A percentile compares a stretch with the other conserved stretches of the same genome.
These are phyloP conservation scores for Penicillium hordei DNA, from an alignment of 2,329 filamentous ascomycete species.

Conservation along the genomic window DNA sequence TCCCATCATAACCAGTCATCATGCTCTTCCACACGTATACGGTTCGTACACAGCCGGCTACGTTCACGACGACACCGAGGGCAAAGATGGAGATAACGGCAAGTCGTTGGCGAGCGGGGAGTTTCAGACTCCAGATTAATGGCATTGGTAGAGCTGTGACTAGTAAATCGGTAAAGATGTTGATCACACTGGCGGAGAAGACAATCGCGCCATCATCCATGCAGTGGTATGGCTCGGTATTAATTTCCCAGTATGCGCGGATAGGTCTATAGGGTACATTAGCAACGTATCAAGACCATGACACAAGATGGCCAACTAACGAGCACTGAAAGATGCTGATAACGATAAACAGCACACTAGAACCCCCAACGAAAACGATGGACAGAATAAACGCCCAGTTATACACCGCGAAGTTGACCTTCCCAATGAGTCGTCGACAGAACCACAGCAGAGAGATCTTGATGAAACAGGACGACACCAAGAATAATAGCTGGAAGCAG, in stretches of 20 bases:
- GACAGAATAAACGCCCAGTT: conserved; percentile 26
- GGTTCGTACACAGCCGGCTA: conserved; percentile 37
- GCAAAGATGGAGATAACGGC: conserved; percentile 42
- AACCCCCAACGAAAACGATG: conserved; percentile 35
- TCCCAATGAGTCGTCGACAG: conserved; percentile 36
- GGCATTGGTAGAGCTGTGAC: conserved; percentile 42
- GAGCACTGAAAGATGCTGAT: conserved; percentile 43
- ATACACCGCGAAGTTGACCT: conserved; percentile 28
- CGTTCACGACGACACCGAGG: conserved; percentile 38
- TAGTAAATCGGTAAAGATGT: conserved; percentile 40
- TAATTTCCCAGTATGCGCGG: conserved; percentile 35
- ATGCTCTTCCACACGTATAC: conserved; percentile 38
- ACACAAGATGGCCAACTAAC: conserved; percentile 29
- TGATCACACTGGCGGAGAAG: conserved; percentile 39
- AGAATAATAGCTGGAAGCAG: conserved; percentile 40
- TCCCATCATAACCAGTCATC: conserved; percentile 33
- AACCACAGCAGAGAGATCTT: conserved; percentile 43
- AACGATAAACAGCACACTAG: conserved; percentile 33
- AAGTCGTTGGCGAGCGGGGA: conserved; percentile 37
- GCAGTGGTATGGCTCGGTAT: conserved; percentile 28
- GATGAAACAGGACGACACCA: conserved; percentile 34
- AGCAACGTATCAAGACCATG: background rate
- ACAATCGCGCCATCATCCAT: conserved; percentile 31
- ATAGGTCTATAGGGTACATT: conserved; percentile 28
- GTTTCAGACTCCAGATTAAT: conserved; percentile 42